A percentile compares a stretch with the other conserved stretches of the same genome.
phyloP scores from a whole-genome alignment of 225 moss, liverwort and hornwort genomes.

The Marchantia paleacea region DNA sequence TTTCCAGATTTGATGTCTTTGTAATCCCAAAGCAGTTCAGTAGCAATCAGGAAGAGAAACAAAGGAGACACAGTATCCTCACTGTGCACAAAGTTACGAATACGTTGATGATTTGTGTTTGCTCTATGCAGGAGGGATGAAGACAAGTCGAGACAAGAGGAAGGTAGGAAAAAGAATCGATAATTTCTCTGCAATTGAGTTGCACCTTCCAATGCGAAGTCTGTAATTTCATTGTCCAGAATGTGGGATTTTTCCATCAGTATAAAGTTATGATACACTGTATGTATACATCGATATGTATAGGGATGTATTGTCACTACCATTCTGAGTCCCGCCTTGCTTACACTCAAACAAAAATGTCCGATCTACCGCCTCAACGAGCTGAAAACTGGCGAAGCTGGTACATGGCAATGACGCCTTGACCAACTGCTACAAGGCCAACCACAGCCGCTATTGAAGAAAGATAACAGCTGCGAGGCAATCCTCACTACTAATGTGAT shows the following conservation, averaged over 20 bases:
- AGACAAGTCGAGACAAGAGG: not conserved
- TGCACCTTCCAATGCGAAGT: not conserved
- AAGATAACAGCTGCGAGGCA: not conserved
- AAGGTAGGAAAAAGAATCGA: not conserved
- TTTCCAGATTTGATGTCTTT: not conserved
- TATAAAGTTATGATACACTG: conserved; percentile 6
- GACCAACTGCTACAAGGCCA: not conserved
- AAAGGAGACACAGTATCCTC: not conserved
- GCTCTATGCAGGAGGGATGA: not conserved
- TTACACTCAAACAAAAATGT: not conserved
- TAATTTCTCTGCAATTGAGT: not conserved
- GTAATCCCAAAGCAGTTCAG: not conserved
- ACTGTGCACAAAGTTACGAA: not conserved
- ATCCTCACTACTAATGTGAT: not conserved
- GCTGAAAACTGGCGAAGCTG: not conserved
- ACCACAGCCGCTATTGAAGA: not conserved
- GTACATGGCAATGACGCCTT: not conserved
- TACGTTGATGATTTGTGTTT: not conserved
- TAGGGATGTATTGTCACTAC: not conserved
- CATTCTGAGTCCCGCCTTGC: not conserved
- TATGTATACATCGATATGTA: not conserved
- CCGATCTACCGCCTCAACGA: conserved; percentile 4
- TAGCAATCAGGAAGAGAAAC: not conserved
- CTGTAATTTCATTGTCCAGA: conserved; percentile 8
- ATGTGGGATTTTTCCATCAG: conserved; percentile 7